Evolutionary conservation across 768 basidiomycete genomes (phyloP), one percentile per base, ranked within the genome.

Genomic region (Podaxis sp.): DNA sequence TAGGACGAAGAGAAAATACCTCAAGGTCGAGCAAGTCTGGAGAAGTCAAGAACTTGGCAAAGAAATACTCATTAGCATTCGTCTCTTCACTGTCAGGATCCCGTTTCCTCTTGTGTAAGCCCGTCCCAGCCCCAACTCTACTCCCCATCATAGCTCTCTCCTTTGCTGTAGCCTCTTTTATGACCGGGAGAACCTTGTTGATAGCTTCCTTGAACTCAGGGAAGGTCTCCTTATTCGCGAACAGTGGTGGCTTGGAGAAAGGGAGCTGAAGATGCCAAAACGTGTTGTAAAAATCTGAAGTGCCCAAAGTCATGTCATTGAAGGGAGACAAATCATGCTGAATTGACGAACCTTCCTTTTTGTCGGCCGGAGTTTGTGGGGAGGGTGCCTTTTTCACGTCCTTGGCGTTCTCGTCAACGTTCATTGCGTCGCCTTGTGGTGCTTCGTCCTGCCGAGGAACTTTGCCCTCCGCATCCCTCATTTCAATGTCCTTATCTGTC

Each of bases 41-140:
- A 65, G 87, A 93, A 0, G 95, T 96, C 59, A 97, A 77, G 75
- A 94, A 96, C 74, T 96, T 97, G 40, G 95, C 92, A 69, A 95
- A 96, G 76, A 96, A 96, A 71, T 95, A 95, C 64, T 95, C 89
- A 54, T 79, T 84, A 19, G 77, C 75, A 59, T 79, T 80, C 15
- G 75, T 77, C 69, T 86, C 88, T 56, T 84, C 82, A n/a, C 73
- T 69, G 39, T 85, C 85, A 8, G 73, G 72, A 19, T 89, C 90
- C 24, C 88, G 85, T 75, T 88, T 90, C 62, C 88, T 81, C 74
- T 91, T 93, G 33, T 39, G 40, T 61, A 83, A 71, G 0, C 75
- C 75, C 1, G 74, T 65, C 0, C 76, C 79, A 4, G 77, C 75
- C 63, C 88, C 83, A 67, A 86, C 89, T 64, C 73, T 68, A 57